These are phyloP conservation scores for Colletotrichum limetticola DNA, from an alignment of 2,329 filamentous ascomycete genomes.

Conservation along the genomic window DNA sequence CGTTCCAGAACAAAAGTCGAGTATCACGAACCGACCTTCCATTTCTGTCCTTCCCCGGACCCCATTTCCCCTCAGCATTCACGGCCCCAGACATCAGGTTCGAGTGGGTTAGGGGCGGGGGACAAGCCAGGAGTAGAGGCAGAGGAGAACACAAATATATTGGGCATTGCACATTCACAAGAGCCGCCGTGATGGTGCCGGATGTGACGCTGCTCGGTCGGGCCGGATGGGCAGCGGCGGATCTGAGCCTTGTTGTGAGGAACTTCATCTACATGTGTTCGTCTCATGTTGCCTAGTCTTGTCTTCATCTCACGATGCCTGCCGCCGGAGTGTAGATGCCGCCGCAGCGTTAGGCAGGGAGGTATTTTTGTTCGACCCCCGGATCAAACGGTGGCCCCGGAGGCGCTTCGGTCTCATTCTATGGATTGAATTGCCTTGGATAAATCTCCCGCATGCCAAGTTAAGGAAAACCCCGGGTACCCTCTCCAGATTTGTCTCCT, in stretches of 20 bases:
- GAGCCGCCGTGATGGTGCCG: slow-evolving; percentile 10
- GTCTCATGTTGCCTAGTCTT: not conserved
- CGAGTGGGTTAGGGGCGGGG: not conserved
- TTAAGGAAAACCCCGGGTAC: not conserved
- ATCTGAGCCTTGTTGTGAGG: not conserved
- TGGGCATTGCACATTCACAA: not conserved
- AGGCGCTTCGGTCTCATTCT: not conserved
- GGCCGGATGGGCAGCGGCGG: not conserved
- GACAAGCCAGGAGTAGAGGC: not conserved
- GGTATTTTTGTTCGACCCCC: not conserved
- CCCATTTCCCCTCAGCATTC: not conserved
- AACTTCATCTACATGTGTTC: not conserved
- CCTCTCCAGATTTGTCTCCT: not conserved
- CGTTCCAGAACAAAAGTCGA: not conserved
- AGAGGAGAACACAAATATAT: not conserved
- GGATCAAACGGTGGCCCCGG: not conserved
- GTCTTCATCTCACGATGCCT: not conserved
- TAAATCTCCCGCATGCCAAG: not conserved
- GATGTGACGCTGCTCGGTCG: slow-evolving; percentile 19
- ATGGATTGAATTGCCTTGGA: not conserved
- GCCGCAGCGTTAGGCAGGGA: too few species aligned
- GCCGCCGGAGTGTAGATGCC: too few species aligned
- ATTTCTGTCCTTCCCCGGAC: slow-evolving; percentile 1
- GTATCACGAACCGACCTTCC: slow-evolving; percentile 11
- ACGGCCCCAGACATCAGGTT: slow-evolving; percentile 3